Evolutionary conservation across 2,329 filamentous ascomycete species (phyloP), one percentile per base, ranked within the genome.

Genomic region (Cryphonectria carpinicola): DNA sequence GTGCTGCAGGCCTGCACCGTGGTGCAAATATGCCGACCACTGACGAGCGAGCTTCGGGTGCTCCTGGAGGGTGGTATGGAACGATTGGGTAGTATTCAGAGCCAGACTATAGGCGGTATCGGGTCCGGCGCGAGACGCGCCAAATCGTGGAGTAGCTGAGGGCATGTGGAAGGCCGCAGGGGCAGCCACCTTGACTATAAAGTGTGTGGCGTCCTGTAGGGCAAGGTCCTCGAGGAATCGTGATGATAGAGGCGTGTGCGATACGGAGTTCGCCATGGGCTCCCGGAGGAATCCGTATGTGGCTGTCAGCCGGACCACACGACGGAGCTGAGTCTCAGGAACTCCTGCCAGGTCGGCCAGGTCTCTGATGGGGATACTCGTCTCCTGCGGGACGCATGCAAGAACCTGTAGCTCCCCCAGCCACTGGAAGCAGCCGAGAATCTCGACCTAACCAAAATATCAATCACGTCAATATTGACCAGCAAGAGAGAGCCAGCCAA

Each of bases 361-460:
- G 65, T 85, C 84, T 49, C 79, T 77, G 63, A 79, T 73, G 1
- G 77, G 73, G 11, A 83, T 78, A 56, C 74, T 80, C 32, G 76
- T 79, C 6, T 63, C 68, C 1, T 82, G 74, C 0, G 83, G 84
- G n/a, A 86, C 81, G 72, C 77, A 84, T 4, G 82, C 81, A 0
- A 84, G 78, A 4, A 85, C 76, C 66, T 84, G 82, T 70, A 82
- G 82, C 17, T 85, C 80, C 7, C 78, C 80, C 19, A 85, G 77
- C 83, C 82, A 85, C 71, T 79, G 78, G 8, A 84, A 70, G 64
- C 82, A 83, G 3, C 75, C 74, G 22, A 77, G 73, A 2, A 76
- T 63, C 56, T 67, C 54, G 19, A 41, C 35, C 68, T 70, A 32
- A 35, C 13, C 25, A 35, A 3, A 5, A 8, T 32, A 32, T 58